Evolutionary conservation across 78 protist species (phyloP), one percentile per base, ranked within the genome.

Genomic region (Tieghemostelium lacteum): DNA sequence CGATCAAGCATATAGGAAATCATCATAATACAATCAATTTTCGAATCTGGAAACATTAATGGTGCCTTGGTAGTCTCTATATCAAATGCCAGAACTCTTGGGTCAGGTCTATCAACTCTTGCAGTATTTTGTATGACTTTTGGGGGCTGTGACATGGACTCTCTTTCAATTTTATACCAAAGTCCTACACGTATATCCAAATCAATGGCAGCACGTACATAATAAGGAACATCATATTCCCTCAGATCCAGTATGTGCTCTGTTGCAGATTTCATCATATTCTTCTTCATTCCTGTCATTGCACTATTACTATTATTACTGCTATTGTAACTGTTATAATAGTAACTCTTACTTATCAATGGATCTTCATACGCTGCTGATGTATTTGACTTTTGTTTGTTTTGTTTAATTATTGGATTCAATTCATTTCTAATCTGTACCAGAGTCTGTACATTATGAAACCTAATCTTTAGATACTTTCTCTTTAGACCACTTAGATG

Each of bases 1-100:
- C 74, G 50, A 77, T 98, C 98, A 24, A 98, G 7, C 99, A 99
- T 99, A 94, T 96, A 98, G 22, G 99, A 99, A 19, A 99, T 99
- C 99, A 98, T 98, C 98, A 96, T 97, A 34, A 99, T 94, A 72
- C 80, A 61, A 60, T 94, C 98, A 2, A 10, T 37, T n/a, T 75
- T 10, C 0, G 97, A 66, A 28, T 98, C 97, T 3, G 99, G 99
- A 33, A 99, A 99, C 74, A 94, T 97, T 60, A 98, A 94, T 14
- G 99, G 99, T 42, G 37, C 63, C 71, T 99, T 98, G 10, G 99
- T 97, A 0, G 97, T 92, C 55, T 99, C 99, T 37, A 99, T 99
- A 92, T 99, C 99, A n/a, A 94, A 99, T 1, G 99, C 99, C 16
- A 98, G 64, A 0, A 98, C 94, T 2, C 62, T 7, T 8, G 97